Evolutionary conservation across 2,329 filamentous ascomycete genomes (phyloP).

Genomic region (Coniella vitis): DNA sequence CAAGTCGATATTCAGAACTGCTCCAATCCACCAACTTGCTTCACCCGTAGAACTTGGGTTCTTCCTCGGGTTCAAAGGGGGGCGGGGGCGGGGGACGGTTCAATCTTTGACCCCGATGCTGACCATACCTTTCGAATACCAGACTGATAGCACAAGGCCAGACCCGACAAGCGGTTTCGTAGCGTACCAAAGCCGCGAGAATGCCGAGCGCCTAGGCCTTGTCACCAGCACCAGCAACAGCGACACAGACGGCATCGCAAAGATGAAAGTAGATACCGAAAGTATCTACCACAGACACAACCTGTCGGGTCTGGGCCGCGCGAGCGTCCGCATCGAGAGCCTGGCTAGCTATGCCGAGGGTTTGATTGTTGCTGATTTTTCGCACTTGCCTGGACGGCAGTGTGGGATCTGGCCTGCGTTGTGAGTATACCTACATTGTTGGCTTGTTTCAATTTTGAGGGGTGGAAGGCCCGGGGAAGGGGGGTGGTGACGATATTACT

Average conservation of each 20-base stretch:
- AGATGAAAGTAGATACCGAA: slow-evolving; percentile 32
- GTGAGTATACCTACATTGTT: too few relatives aligned
- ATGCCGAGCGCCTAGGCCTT: slow-evolving; percentile 30
- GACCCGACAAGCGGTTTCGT: slow-evolving; percentile 64
- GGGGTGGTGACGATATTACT: too few relatives aligned
- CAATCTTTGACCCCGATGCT: too few relatives aligned
- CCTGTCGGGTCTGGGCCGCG: slow-evolving; percentile 27
- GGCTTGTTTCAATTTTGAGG: too few relatives aligned
- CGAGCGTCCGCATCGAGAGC: slow-evolving; percentile 60
- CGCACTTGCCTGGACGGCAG: slow-evolving; percentile 57
- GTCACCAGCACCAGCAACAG: slow-evolving; percentile 25
- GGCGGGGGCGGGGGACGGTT: too few relatives aligned
- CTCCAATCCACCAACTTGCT: too few relatives aligned
- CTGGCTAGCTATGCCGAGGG: slow-evolving; percentile 56
- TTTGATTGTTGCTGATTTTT: slow-evolving; percentile 62
- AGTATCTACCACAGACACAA: slow-evolving; percentile 8
- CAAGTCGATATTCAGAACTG: too few relatives aligned
- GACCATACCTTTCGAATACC: background rate
- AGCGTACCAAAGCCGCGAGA: slow-evolving; percentile 35
- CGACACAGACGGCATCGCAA: slow-evolving; percentile 29
- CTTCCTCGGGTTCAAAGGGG: too few relatives aligned
- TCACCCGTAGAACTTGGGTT: too few relatives aligned
- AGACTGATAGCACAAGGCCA: slow-evolving; percentile 15
- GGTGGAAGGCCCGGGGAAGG: too few relatives aligned
- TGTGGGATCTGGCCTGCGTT: slow-evolving; percentile 71